Evolutionary conservation across 2,329 filamentous ascomycete genomes (phyloP), one percentile per base, ranked within the genome.

Genomic region (Trichoderma semiorbis): DNA sequence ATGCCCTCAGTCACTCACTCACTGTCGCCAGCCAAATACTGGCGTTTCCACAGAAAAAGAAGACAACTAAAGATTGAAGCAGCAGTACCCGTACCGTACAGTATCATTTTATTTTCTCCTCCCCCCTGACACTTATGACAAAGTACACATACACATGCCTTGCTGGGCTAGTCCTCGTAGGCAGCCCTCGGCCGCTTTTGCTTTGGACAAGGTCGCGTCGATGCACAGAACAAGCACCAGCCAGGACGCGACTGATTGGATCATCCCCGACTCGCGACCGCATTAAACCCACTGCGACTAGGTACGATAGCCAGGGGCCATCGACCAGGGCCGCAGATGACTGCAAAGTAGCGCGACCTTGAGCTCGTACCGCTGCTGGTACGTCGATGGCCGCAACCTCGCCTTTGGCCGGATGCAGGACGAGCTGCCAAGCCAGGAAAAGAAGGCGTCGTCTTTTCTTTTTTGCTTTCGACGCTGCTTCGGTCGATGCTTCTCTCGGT

Each of bases 211-310:
- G 75, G 77, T 78, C 78, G 69, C 74, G 77, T 78, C 75, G 76
- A 78, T 77, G 73, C 74, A 72, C 74, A 62, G 71, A 75, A 73
- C 74, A 65, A 61, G 58, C 58, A 62, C 57, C 26, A 39, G 58
- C 43, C 55, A 34, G 30, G 67, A 63, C 72, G 65, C 58, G 69
- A 70, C 50, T 75, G 74, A 80, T 80, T 80, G 78, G 78, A 69
- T 74, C 43, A 28, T 60, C 36, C 70, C 70, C 67, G 63, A 63
- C 66, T 75, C 61, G 69, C 67, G 61, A 62, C 67, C 55, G 67
- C 67, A 69, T 69, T 12, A 21, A 67, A 21, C 50, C 71, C 57
- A 60, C 30, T 18, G 57, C 57, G 30, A 64, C 71, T 71, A 72
- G 70, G 64, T 34, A 21, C 30, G 57, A 34, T 60, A 34, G 61